Evolutionary conservation across 1,139 yeast genomes (phyloP), one percentile per base, ranked within the genome.

Genomic region (Pichia norvegensis): DNA sequence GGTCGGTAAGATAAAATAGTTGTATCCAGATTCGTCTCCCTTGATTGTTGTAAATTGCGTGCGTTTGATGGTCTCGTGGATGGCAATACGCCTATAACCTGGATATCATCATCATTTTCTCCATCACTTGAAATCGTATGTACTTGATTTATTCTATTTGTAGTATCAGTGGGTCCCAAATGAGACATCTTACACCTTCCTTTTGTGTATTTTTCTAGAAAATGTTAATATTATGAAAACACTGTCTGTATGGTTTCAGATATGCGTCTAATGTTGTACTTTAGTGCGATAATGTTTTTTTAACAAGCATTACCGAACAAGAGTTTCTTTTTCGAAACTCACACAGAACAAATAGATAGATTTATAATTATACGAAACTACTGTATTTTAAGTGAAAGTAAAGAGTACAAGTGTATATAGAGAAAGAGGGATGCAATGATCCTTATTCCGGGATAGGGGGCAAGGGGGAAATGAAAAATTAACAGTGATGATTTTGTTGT

Each of bases 371-470:
- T 38, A 42, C 11, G 21, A 42, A 19, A 31, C 20, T 25, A 41
- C 40, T 33, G 31, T 22, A 31, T 10, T 33, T 17, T 21, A 20
- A 35, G 16, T 35, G 33, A 17, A 43, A 43, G 46, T 21, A 43
- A 43, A 43, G 46, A 43, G 42, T 43, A 43, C 46, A 43, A 21
- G 37, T 19, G 22, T 23, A 23, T 16, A 35, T 10, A 19, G 23
- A 25, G n/a, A 35, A 5, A 19, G 23, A 9, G 17, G 40, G 11
- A 13, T 9, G 25, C 13, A 29, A 14, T 11, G 11, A 17, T 31
- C 35, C 35, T 29, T 29, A 13, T 29, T 5, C 11, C 19, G 16
- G 25, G 25, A 23, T 23, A 13, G n/a, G 31, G 21, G 14, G n/a
- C 16, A 11, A n/a, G 20, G 27, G 16, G 22, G 35, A 19, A 13